These are phyloP conservation scores for Bryoerythrophyllum caledonicum DNA, from an alignment of 225 moss, liverwort and hornwort species.

Conservation along the genomic window DNA sequence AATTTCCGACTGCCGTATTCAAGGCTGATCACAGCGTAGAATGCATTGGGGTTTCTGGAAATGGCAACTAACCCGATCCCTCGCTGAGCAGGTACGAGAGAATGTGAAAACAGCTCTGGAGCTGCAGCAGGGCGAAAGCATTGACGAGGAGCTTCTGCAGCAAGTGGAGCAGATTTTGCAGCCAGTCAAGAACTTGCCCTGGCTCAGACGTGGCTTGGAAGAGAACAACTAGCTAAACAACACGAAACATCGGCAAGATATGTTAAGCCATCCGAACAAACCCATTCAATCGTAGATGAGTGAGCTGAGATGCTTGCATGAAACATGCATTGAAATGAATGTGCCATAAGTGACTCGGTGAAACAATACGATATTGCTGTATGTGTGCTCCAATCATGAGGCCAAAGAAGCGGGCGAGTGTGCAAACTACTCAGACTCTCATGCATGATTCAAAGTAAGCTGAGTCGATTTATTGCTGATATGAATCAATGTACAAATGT, in stretches of 20 bases:
- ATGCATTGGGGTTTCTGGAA: background rate
- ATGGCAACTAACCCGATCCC: background rate
- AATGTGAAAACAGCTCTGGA: slow-evolving; percentile 70
- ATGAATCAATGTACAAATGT: slow-evolving; percentile 20
- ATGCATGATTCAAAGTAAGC: background rate
- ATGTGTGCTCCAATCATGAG: too few species aligned
- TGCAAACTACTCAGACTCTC: too few species aligned
- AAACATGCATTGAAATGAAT: too few species aligned
- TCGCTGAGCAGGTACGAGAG: slow-evolving; percentile 54
- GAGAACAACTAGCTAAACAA: slow-evolving; percentile 56
- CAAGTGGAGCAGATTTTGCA: slow-evolving; percentile 59
- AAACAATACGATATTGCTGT: too few species aligned
- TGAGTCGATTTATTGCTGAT: slow-evolving; percentile 13
- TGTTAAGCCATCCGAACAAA: too few species aligned
- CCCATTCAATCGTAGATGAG: too few species aligned
- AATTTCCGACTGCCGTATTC: background rate
- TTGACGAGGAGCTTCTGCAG: slow-evolving; percentile 52
- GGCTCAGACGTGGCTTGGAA: slow-evolving; percentile 58
- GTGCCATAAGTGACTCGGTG: too few species aligned
- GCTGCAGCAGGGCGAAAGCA: slow-evolving; percentile 32
- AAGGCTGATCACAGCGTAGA: background rate
- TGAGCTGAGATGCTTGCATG: too few species aligned
- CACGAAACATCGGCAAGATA: background rate
- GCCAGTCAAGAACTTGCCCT: slow-evolving; percentile 68
- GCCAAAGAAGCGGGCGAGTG: too few species aligned